A percentile compares a stretch with the other conserved stretches of the same genome.
These are phyloP conservation scores for Chalciporus piperatus DNA, from an alignment of 768 basidiomycete species.

Conservation along the genomic window DNA sequence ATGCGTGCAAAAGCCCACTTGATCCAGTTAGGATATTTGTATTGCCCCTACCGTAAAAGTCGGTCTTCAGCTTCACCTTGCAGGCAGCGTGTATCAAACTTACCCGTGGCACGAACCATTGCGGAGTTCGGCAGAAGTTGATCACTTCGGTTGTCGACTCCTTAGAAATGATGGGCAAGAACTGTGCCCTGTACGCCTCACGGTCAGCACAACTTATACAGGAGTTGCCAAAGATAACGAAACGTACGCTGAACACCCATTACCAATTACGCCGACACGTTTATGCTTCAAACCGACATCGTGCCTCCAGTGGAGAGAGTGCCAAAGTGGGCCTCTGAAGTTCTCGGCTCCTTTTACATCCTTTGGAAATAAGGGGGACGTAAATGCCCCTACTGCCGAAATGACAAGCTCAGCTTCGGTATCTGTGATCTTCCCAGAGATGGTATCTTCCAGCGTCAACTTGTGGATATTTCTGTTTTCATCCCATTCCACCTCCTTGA, in stretches of 20 bases:
- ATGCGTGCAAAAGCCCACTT: not conserved
- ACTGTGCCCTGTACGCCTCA: conserved; percentile 48
- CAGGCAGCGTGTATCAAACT: conserved; percentile 11
- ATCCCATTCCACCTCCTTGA: conserved; percentile 46
- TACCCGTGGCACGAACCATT: conserved; percentile 55
- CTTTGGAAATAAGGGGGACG: conserved; percentile 43
- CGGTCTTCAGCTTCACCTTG: not conserved
- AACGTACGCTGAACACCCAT: conserved; percentile 57
- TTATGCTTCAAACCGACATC: conserved; percentile 51
- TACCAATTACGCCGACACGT: conserved; percentile 59
- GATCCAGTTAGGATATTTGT: conserved; percentile 39
- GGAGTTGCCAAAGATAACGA: conserved; percentile 10
- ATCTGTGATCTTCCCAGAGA: conserved; percentile 34
- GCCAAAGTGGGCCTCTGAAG: conserved; percentile 52
- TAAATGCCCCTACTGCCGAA: conserved; percentile 51
- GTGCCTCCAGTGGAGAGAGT: conserved; percentile 56
- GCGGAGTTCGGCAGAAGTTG: conserved; percentile 59
- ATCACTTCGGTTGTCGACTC: conserved; percentile 49
- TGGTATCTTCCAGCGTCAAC: conserved; percentile 33
- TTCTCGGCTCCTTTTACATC: conserved; percentile 41
- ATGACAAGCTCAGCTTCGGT: conserved; percentile 46
- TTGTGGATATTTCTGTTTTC: conserved; percentile 40
- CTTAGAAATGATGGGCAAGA: conserved; percentile 50
- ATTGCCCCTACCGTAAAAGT: conserved; percentile 34
- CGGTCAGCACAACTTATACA: conserved; percentile 2